Base-by-base conservation (phyloP, 805 yeast species). In the Candida parachauliodes region DNA sequence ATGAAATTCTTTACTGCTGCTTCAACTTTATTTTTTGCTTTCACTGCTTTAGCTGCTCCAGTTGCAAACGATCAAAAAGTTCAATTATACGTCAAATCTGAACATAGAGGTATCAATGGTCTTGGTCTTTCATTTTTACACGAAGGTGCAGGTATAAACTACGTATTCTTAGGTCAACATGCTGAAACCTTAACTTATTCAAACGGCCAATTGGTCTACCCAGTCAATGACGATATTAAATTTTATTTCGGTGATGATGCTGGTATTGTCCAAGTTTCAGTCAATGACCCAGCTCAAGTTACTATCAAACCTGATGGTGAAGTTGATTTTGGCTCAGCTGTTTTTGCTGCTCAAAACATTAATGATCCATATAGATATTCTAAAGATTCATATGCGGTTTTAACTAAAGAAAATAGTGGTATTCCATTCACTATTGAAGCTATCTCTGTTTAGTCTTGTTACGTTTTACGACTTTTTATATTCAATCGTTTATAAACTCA, bases 111-210 rank as follows among this genome's bases (percentile, higher is more conserved):
- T 5, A 34, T 68, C 35, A 40, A 62, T 41, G 64, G 61, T 25
- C 39, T 51, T 17, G 60, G 57, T 29, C 39, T 65, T 28, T 42
- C 51, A 33, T 41, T 57, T 22, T 40, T 41, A 28, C 76, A 69
- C 47, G 71, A 63, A 48, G 76, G 75, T 47, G 76, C 76, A 36
- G 76, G 65, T 37, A 50, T 67, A 41, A 53, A 60, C 55, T 71
- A 68, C 52, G 46, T 64, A 24, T 59, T 63, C 53, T 42, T 62
- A 30, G 33, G 34, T 23, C 26, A 37, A 18, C 14, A 26, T 12
- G 49, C 59, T 26, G 47, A 43, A 20, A 42, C 42, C 9, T 44
- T 55, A 22, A 34, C 44, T 32, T 62, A 55, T 45, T 52, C 53
- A 24, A 45, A 42, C 10, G 32, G 29, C 3, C 23, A 36, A 10